Evolutionary conservation across 2,329 filamentous ascomycete genomes (phyloP), one percentile per base, ranked within the genome.

Genomic region (Cladophialophora immunda): DNA sequence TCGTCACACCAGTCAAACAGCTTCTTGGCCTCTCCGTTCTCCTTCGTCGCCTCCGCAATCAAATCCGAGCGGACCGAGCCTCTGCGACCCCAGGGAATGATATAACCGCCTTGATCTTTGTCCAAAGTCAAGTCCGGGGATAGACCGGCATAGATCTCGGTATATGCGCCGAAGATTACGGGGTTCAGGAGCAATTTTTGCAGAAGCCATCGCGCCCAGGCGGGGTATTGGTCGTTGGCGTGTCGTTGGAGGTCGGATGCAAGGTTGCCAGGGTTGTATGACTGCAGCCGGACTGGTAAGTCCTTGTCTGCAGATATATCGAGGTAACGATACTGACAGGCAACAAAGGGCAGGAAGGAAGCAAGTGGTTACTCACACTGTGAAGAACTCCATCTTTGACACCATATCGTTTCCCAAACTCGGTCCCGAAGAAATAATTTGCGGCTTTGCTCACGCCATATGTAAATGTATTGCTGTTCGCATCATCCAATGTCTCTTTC

Each of bases 51-150:
- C 54, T 70, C 61, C 9, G 38, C 57, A 1, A 47, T 1, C 50
- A 66, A 15, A 32, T 70, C 68, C 30, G 54, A 15, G 36, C 64
- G 52, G 6, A 67, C 34, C 8, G 50, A 29, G 2, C 22, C 50
- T 36, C 52, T 62, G 22, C 80, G 73, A 8, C 84, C 84, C 81
- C 82, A 86, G 1, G 84, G 83, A 58, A 83, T 76, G 29, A 86
- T 71, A 63, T 77, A 80, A n/a, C 71, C 73, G 30, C 68, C 68
- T 62, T 77, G 77, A 5, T 79, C 60, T 32, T 76, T 67, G 4
- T 62, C 52, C 3, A 73, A 75, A 5, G 80, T 71, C 7, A 79
- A 76, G 0, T 83, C 77, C 0, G 80, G 78, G 0, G 82, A 82
- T 45, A 83, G 74, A 0, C 78, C 83, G 0, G 83, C 79, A 65